Base-by-base conservation (phyloP, 2,329 filamentous ascomycete species). In the Fusarium sacchari region DNA sequence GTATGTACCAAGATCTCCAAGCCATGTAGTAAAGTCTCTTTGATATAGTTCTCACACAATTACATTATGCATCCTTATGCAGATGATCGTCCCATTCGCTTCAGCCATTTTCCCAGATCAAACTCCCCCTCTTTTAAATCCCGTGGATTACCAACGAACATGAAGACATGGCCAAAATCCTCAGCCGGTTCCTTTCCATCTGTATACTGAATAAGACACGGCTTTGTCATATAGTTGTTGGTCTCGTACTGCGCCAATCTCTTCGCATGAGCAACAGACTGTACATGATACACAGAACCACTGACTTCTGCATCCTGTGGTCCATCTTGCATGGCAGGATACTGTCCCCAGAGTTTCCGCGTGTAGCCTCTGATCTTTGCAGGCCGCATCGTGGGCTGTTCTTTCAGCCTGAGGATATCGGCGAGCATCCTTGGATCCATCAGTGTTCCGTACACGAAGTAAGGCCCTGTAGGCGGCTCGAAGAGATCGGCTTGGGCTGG, bases 391-490 rank as follows among this genome's bases (percentile, higher is more conserved):
- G 18, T 5, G n/a, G 39, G 64, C 4, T 53, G 0, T 2, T 26
- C 7, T 26, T 49, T 20, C 6, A 67, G 5, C 22, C 46, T 18
- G 4, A 67, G 52, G 24, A 67, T 24, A 32, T 53, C 40, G 5
- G 12, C 39, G 17, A 67, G 22, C 64, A 60, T 60, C 11, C 3
- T 30, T 24, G 52, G 62, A 6, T 67, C 40, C 44, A 47, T 67
- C 40, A 67, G 32, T 17, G 52, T 67, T 13, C 64, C 62, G 20
- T 67, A 67, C 5, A 67, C 39, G 6, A 67, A 67, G 39, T 67
- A 67, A 1, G 64, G 62, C 5, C 64, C 62, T 24, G 8, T 42
- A 0, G 52, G 62, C 7, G 18, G 24, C 15, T 60, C 39, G 6
- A 32, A n/a, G 34, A 37, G 28, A 14, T 67, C 34, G n/a, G 3